Conservation (phyloP, 352 stramenopile genomes). For the Thraustochytrium striatum region DNA sequence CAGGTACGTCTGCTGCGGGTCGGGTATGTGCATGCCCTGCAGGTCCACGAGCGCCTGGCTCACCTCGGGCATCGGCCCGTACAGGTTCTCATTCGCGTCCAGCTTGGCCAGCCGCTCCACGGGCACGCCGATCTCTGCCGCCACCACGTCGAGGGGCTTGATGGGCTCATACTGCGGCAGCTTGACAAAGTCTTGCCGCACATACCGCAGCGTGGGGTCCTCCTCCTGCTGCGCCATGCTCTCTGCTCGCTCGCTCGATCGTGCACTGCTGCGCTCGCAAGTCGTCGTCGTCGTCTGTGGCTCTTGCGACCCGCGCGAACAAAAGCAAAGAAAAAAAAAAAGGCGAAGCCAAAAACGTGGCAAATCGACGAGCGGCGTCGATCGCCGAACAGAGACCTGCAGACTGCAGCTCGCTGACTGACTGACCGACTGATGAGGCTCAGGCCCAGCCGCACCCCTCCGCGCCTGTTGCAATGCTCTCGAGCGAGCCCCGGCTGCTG, state of each 20-base stretch:
- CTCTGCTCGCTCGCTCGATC: not conserved
- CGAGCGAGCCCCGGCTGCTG: no score
- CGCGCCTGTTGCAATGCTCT: no score
- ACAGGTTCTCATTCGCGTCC: constrained; percentile 53
- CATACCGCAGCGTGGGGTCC: constrained; percentile 33
- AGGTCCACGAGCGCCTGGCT: constrained; percentile 16
- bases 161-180: constrained; percentile 45
- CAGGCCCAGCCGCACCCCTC: no score
- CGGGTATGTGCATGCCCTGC: constrained; percentile 51
- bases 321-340: no score
- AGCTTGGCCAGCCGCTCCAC: constrained; percentile 52
- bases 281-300: no score
- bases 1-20: constrained; percentile 49
- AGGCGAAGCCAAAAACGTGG: no score
- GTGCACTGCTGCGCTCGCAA: not conserved
- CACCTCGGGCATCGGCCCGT: constrained; percentile 51
- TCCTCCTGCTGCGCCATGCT: not conserved
- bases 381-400: no score
- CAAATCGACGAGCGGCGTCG: no score
- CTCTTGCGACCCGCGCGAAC: no score
- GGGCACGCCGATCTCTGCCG: constrained; percentile 36
- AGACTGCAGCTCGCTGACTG: no score
- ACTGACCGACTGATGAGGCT: no score
- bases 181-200: constrained; percentile 33
- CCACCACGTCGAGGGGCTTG: constrained; percentile 43